Percentiles rank a stretch among this genome's conserved stretches.
Conservation (phyloP, 805 yeast genomes). For the Wickerhamiella bombiphila region DNA sequence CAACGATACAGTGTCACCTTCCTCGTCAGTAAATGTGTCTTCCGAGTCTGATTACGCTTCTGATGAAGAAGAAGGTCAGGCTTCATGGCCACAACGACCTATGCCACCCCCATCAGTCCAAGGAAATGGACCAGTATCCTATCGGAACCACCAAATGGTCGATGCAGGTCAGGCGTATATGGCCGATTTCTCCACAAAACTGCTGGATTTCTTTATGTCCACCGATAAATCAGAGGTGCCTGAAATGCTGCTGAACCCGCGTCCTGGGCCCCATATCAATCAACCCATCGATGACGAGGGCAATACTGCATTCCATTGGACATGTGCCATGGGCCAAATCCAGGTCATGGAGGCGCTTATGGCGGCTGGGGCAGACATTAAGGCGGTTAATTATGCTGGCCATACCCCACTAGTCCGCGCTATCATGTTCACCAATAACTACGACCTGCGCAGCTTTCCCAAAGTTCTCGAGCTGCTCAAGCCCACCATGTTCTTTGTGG, state of each 20-base stretch:
- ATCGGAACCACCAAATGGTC: not conserved
- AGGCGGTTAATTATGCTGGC: slow-evolving; percentile 49
- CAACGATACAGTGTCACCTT: slow-evolving; percentile 6
- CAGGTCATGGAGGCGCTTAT: slow-evolving; percentile 62
- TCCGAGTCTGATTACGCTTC: slow-evolving; percentile 13
- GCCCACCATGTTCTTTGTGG: slow-evolving; percentile 65
- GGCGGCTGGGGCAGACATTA: slow-evolving; percentile 58
- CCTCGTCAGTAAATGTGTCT: slow-evolving; percentile 7
- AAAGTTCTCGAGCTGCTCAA: slow-evolving; percentile 60
- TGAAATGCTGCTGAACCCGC: slow-evolving; percentile 46
- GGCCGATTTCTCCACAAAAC: slow-evolving; percentile 31
- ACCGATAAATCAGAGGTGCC: slow-evolving; percentile 50
- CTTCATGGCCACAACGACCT: not conserved
- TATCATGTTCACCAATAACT: slow-evolving; percentile 78
- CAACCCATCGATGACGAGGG: slow-evolving; percentile 88
- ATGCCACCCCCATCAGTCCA: no score
- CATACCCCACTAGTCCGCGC: slow-evolving; percentile 80
- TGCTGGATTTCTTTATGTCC: slow-evolving; percentile 40
- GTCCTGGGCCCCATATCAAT: slow-evolving; percentile 51
- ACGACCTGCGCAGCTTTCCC: slow-evolving; percentile 65
- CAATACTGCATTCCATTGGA: slow-evolving; percentile 93
- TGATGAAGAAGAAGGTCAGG: slow-evolving; percentile 8
- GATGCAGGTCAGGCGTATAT: slow-evolving; percentile 9
- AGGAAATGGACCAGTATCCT: not conserved
- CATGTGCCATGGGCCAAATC: slow-evolving; percentile 85